Evolutionary conservation across 2,329 filamentous ascomycete genomes (phyloP), one percentile per base, ranked within the genome.

Genomic region (Pseudogymnoascus destructans): DNA sequence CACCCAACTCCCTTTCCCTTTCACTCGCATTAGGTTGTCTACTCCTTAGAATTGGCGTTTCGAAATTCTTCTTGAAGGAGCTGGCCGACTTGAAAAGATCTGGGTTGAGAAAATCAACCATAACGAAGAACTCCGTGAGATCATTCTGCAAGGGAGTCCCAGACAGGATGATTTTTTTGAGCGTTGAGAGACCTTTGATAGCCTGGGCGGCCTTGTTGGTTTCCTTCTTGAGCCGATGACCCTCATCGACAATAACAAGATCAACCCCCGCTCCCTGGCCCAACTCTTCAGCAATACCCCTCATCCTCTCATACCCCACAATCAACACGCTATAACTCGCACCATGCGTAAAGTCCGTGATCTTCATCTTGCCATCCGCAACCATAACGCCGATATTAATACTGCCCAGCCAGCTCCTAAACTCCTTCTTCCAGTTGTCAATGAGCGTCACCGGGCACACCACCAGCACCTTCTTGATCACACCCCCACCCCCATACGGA

Each of bases 131-230:
- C 66, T 98, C 93, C 1, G 89, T 86, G 1, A 98, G 79, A 63
- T 97, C 97, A 70, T 98, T 98, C 63, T 98, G 93, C 0, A 98
- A 74, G 0, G 93, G 93, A 0, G 93, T 98, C 8, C 93, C 93
- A n/a, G 68, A 68, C n/a, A 70, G 57, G 32, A 70, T 66, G 55
- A 70, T 62, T 58, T 66, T 57, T 46, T 63, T 64, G 3, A 61
- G 57, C 0, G 93, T 97, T 19, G 35, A 38, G 1, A 98, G 78
- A 0, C 96, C 77, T 56, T 91, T 80, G 36, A 95, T 97, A 0
- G 92, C 90, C 57, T 89, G 86, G 61, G 96, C 95, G 0, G 97
- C 78, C 61, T 89, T 88, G 40, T 92, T 95, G 57, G 96, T 90
- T 63, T 95, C 86, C 62, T 97, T 98, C 74, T 98, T 98, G 76